Conservation (phyloP, 73 alveolate genomes). For the Blepharisma stoltei region DNA sequence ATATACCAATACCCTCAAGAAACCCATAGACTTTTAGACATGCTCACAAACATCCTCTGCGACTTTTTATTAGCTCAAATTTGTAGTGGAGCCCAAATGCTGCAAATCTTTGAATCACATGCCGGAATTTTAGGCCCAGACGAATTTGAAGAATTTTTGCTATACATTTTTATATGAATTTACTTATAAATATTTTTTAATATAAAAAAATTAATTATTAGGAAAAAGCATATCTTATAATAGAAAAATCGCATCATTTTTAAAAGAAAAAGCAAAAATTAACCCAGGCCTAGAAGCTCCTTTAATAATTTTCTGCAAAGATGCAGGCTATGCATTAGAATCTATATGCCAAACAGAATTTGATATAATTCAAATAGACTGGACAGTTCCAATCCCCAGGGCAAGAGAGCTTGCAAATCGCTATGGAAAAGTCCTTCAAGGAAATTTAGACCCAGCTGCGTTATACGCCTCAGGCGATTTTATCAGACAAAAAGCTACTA, state of each 20-base stretch:
- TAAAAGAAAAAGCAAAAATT: conserved; percentile 35
- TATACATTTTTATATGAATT: no score
- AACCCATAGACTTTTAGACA: conserved; percentile 34
- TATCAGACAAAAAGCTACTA: conserved; percentile 42
- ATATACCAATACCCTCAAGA: conserved; percentile 49
- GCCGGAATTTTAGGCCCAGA: conserved; percentile 49
- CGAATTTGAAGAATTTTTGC: conserved; percentile 43
- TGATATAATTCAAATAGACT: conserved; percentile 53
- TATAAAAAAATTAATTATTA: conserved; percentile 36
- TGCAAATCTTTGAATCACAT: conserved; percentile 69
- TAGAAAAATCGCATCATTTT: conserved; percentile 34
- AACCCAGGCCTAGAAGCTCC: conserved; percentile 57
- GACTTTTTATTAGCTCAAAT: conserved; percentile 52
- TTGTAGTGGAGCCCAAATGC: conserved; percentile 63
- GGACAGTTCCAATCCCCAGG: conserved; percentile 40
- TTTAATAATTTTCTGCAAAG: conserved; percentile 58
- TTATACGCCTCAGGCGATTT: conserved; percentile 48
- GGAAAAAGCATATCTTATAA: no score
- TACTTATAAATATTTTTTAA: conserved; percentile 31
- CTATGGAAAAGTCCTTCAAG: conserved; percentile 51
- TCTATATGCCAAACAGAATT: conserved; percentile 22
- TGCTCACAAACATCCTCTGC: conserved; percentile 44
- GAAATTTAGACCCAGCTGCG: conserved; percentile 68
- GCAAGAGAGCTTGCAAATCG: conserved; percentile 30
- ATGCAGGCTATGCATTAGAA: conserved; percentile 35